Base-by-base conservation (phyloP, 2,329 filamentous ascomycete genomes). In the Botrytis squamosa region DNA sequence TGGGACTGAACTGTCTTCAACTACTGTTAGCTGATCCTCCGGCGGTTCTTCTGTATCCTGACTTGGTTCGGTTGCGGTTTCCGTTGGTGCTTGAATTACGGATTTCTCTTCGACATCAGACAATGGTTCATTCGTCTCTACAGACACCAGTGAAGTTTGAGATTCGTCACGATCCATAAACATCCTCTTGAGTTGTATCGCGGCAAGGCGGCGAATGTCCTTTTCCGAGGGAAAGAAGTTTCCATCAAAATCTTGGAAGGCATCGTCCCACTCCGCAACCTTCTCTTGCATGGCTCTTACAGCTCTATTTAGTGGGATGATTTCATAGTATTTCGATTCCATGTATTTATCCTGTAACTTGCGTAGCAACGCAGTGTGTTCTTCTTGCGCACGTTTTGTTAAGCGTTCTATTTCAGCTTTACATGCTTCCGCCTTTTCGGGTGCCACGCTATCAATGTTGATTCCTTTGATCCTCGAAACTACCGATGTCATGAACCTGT, bases 221-320 rank as follows among this genome's bases (percentile, higher is more conserved):
- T 97, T 98, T 82, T 99, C 97, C 0, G 95, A 91, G 0, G 92
- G 95, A 79, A 99, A 92, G 83, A 95, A 99, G 78, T 97, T 93
- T 62, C 91, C 89, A 81, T 99, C 97, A 74, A 99, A 98, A 72
- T 96, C 92, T 73, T 90, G 87, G 83, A 99, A 99, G 0, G 90
- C 90, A 38, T 92, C 90, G 80, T 99, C 97, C 96, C 96, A 99
- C 76, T 95, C 93, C 33, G 94, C 91, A 6, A 95, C 95, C 78
- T 93, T 97, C 80, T 98, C 95, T 76, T 98, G 91, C 86, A 97
- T 96, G 73, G 93, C 92, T 77, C 95, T 91, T 68, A 98, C 89
- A 12, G 95, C 92, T 73, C 92, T 88, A 78, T 98, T 99, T 76
- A 99, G 88, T 0, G 97, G 96, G 68, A 98, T 95, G 72, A 98